A percentile compares a stretch with the other conserved stretches of the same genome.
phyloP scores from a whole-genome alignment of 495 filamentous ascomycete species.

The Thermochaetoides thermophila region DNA sequence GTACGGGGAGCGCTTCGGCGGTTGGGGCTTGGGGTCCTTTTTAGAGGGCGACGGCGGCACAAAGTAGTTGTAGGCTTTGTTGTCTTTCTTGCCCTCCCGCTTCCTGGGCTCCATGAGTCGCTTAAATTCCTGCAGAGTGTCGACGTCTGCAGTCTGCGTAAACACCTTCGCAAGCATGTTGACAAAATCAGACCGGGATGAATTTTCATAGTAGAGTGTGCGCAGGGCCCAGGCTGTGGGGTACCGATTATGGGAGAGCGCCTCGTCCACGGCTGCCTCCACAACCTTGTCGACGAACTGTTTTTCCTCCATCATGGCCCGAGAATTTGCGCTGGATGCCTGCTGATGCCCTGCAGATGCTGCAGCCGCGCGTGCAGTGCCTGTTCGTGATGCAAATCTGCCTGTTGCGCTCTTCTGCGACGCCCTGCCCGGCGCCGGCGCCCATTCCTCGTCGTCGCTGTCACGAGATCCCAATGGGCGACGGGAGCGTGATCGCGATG shows the following conservation, averaged over 20 bases:
- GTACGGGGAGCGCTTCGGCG: slow-evolving; percentile 28
- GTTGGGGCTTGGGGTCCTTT: slow-evolving; percentile 18
- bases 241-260: slow-evolving; percentile 31
- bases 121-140: slow-evolving; percentile 28
- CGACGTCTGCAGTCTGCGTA: slow-evolving; percentile 28
- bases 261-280: slow-evolving; percentile 32
- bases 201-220: slow-evolving; percentile 36
- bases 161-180: slow-evolving; percentile 33
- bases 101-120: slow-evolving; percentile 30
- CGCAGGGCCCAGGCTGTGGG: slow-evolving; percentile 42
- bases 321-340: slow-evolving; percentile 3
- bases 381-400: slow-evolving; percentile 13
- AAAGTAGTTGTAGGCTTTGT: slow-evolving; percentile 35
- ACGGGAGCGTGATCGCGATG: slow-evolving; percentile 8
- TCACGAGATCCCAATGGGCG: slow-evolving; percentile 10
- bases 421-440: slow-evolving; percentile 1
- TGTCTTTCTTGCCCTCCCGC: slow-evolving; percentile 30
- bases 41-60: slow-evolving; percentile 21
- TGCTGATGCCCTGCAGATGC: slow-evolving; percentile 9
- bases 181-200: slow-evolving; percentile 24
- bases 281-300: slow-evolving; percentile 20
- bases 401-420: slow-evolving; percentile 7
- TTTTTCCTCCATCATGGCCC: slow-evolving; percentile 15
- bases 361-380: slow-evolving; percentile 6
- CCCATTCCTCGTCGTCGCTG: slow-evolving; percentile 12